Evolutionary conservation across 1,139 yeast genomes (phyloP), one percentile per base, ranked within the genome.

Genomic region (Yamadazyma membranifaciens): DNA sequence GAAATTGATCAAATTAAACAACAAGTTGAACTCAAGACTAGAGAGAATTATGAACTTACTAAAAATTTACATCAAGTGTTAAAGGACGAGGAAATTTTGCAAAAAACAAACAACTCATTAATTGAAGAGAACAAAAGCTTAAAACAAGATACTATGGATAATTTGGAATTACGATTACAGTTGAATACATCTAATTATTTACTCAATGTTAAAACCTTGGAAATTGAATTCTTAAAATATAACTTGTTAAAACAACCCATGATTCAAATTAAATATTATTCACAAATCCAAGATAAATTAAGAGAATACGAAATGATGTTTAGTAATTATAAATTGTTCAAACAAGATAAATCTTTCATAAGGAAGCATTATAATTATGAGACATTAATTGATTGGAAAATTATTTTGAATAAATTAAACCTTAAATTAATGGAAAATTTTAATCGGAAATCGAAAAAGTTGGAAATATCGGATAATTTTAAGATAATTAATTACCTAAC

Each of bases 361-460:
- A 20, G 30, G 15, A 38, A 37, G 10, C 38, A 40, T 25, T 49
- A 46, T 33, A 42, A 48, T 30, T 41, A 42, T 32, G 44, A 44
- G 4, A 47, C 39, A 25, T 38, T 47, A 3, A 28, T 39, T n/a
- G 52, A 48, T 27, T 34, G 47, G 34, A 47, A 46, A 26, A 31
- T 34, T 9, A 41, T 49, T 12, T 31, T 50, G 17, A 28, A 44
- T 27, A 48, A 46, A 33, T 33, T 50, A 16, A 34, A 45, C 28
- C 16, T 25, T 9, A 49, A 50, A 24, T 34, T 50, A 12, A 36
- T 37, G 3, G 35, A 36, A 26, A 48, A 48, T 20, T 50, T 50
- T 33, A 22, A 38, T 11, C 39, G 39, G 26, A 45, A 44, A 24
- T 6, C 43, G n/a, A 12, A n/a, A 13, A 26, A 32, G 34, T 31